phyloP scores from a whole-genome alignment of 345 rosid genomes.

The Erysimum cheiranthoides region DNA sequence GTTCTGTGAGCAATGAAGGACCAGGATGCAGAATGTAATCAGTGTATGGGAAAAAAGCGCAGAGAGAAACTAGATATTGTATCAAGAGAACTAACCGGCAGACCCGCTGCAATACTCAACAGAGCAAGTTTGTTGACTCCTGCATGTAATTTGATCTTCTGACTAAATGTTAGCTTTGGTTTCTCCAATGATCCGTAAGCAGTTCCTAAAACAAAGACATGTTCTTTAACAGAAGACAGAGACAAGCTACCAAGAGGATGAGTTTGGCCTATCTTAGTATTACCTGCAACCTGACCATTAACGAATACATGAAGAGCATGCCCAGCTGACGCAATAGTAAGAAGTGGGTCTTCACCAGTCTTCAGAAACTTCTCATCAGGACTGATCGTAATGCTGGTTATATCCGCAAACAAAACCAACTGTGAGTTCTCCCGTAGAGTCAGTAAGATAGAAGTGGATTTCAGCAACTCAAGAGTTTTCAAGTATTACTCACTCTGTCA shows the following conservation, averaged over 20 bases:
- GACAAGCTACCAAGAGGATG: slow-evolving; percentile 4
- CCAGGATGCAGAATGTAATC: not conserved
- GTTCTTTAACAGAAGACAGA: not conserved
- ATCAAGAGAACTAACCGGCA: slow-evolving; percentile 64
- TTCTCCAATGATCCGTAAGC: slow-evolving; percentile 60
- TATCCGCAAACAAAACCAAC: slow-evolving; percentile 59
- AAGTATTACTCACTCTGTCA: slow-evolving; percentile 74
- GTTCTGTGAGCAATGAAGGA: slow-evolving; percentile 56
- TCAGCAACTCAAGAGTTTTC: slow-evolving; percentile 55
- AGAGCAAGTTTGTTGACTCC: slow-evolving; percentile 55
- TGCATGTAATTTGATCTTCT: slow-evolving; percentile 38
- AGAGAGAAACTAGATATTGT: not conserved
- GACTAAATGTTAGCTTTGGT: slow-evolving; percentile 69
- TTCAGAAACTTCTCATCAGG: slow-evolving; percentile 55
- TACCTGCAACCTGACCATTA: slow-evolving; percentile 79
- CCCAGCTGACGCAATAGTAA: slow-evolving; percentile 68
- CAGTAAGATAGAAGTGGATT: slow-evolving; percentile 59
- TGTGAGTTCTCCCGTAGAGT: slow-evolving; percentile 62
- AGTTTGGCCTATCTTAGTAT: not conserved
- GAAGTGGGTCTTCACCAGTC: slow-evolving; percentile 55
- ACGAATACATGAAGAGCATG: slow-evolving; percentile 74
- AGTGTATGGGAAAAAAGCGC: not conserved
- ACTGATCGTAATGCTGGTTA: slow-evolving; percentile 36
- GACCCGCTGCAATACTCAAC: slow-evolving; percentile 79
- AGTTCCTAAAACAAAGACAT: slow-evolving; percentile 57